Evolutionary conservation across 1,139 yeast species (phyloP).

Genomic region (Pneumocystis sp.): DNA sequence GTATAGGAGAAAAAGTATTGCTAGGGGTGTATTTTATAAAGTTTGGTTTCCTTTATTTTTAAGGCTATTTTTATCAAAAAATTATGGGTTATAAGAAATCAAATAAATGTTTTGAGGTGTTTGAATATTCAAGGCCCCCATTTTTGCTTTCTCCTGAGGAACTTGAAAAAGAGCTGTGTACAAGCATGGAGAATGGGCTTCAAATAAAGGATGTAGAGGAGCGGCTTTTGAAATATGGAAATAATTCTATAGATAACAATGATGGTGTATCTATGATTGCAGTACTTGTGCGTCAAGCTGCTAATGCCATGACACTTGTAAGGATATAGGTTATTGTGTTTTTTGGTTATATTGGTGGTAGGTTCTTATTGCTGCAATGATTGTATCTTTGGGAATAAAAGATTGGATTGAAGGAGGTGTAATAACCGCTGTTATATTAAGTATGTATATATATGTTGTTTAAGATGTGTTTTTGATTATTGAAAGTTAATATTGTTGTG

Average conservation of each 20-base stretch:
- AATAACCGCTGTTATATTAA: slow-evolving; percentile 47
- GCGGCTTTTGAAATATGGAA: slow-evolving; percentile 34
- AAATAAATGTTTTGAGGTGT: not conserved
- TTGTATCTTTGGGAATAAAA: slow-evolving; percentile 55
- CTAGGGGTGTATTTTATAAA: not conserved
- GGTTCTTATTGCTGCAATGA: slow-evolving; percentile 58
- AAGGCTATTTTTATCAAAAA: not conserved
- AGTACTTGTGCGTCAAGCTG: slow-evolving; percentile 53
- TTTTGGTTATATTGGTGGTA: slow-evolving; percentile 1
- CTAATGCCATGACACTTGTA: slow-evolving; percentile 60
- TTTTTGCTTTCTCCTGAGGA: slow-evolving; percentile 5
- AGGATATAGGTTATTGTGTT: slow-evolving; percentile 10
- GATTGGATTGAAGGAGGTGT: slow-evolving; percentile 83
- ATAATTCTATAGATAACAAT: slow-evolving; percentile 48
- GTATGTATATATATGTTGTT: not conserved
- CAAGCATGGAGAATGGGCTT: slow-evolving; percentile 38
- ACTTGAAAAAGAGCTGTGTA: slow-evolving; percentile 21
- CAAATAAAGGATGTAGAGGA: slow-evolving; percentile 26
- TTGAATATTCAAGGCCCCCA: not conserved
- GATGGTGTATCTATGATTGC: slow-evolving; percentile 40
- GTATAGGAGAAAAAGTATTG: not conserved
- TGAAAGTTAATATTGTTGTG: slow-evolving; percentile 42
- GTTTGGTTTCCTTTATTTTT: not conserved
- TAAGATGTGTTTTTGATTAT: not conserved
- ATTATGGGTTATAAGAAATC: not conserved